phyloP scores from a whole-genome alignment of 805 yeast species.

The Yarrowia yakushimensis region DNA sequence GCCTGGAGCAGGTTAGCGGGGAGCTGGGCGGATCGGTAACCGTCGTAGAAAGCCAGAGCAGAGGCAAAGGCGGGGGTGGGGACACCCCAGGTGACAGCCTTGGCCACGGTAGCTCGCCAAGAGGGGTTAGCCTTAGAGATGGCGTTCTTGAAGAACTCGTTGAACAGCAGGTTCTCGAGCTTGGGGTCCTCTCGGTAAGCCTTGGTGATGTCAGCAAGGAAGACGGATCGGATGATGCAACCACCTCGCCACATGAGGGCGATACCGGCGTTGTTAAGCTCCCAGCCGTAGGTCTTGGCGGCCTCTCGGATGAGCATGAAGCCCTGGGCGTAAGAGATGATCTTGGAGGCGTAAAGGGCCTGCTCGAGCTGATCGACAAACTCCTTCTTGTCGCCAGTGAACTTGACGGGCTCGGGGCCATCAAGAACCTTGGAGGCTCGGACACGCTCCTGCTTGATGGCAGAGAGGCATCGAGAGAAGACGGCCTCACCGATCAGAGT shows the following conservation, averaged over 20 bases:
- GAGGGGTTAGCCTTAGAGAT: conserved; percentile 89
- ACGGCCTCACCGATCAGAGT: conserved; percentile 99
- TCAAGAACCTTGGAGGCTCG: conserved; percentile 73
- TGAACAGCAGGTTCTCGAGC: conserved; percentile 91
- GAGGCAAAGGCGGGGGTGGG: conserved; percentile 98
- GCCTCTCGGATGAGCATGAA: conserved; percentile 99
- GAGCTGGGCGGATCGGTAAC: conserved; percentile 91
- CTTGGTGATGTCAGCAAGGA: conserved; percentile 93
- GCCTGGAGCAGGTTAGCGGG: conserved; percentile 99
- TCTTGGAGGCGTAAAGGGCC: conserved; percentile 97
- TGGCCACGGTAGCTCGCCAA: conserved; percentile 86
- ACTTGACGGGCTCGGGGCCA: conserved; percentile 72
- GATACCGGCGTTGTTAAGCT: conserved; percentile 94
- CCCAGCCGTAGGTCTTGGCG: conserved; percentile 95
- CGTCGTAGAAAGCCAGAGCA: conserved; percentile 96
- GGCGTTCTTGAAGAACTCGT: conserved; percentile 90
- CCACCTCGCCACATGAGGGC: conserved; percentile 99
- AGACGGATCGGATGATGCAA: conserved; percentile 97
- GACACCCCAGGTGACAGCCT: conserved; percentile 80
- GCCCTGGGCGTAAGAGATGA: conserved; percentile 98
- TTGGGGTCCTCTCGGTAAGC: conserved; percentile 94
- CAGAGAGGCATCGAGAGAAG: conserved; percentile 91
- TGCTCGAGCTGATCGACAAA: conserved; percentile 94
- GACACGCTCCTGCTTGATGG: conserved; percentile 86
- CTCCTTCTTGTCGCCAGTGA: conserved; percentile 69